Percentiles rank a stretch among this genome's conserved stretches.
phyloP scores from a whole-genome alignment of 2,329 filamentous ascomycete genomes.

The Neurospora sp. region DNA sequence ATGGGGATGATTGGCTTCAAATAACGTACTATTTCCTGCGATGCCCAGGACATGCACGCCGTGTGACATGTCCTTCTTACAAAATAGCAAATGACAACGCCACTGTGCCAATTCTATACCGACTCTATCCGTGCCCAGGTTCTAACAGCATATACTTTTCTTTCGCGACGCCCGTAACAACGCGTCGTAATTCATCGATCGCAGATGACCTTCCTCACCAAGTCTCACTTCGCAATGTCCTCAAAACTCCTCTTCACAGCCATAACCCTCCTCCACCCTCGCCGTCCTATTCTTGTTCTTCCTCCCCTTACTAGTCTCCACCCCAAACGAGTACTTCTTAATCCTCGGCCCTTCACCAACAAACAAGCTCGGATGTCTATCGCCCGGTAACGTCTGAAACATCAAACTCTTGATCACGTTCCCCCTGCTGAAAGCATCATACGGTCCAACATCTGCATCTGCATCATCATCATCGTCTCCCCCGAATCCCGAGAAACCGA shows the following conservation, averaged over 20 bases:
- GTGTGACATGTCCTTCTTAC: background rate
- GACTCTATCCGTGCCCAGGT: background rate
- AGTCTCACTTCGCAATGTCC: background rate
- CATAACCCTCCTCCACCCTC: background rate
- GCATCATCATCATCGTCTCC: background rate
- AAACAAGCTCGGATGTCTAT: conserved; percentile 37
- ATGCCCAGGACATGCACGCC: background rate
- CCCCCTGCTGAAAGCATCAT: conserved; percentile 1
- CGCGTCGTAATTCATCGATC: background rate
- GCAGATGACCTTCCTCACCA: background rate
- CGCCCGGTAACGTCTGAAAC: conserved; percentile 35
- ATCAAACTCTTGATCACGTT: conserved; percentile 32
- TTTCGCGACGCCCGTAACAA: background rate
- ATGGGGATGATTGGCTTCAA: background rate
- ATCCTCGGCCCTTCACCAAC: conserved; percentile 29
- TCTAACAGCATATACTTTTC: background rate
- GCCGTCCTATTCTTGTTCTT: background rate
- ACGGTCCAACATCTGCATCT: background rate
- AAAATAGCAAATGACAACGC: background rate
- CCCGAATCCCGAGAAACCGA: conserved; percentile 7
- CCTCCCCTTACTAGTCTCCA: conserved; percentile 20
- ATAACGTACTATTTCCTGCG: background rate
- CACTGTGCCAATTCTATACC: background rate
- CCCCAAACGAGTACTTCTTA: conserved; percentile 35
- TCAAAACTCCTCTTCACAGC: background rate